Base-by-base conservation (phyloP, 2,329 filamentous ascomycete genomes). In the Talaromyces sp. region DNA sequence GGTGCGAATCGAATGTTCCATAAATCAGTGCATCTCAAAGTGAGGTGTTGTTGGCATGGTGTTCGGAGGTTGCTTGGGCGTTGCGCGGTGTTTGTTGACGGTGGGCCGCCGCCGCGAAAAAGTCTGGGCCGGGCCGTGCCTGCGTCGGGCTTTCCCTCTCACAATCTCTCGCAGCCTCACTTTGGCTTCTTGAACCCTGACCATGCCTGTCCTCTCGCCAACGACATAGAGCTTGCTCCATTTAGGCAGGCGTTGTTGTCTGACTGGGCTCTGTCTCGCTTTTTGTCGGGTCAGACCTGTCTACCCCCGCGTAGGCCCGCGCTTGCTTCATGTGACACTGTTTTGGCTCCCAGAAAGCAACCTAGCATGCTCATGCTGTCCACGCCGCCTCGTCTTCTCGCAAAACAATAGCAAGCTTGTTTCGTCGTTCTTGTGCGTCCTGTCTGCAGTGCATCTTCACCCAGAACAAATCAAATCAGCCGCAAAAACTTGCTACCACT, bases 21-120 rank as follows among this genome's bases (percentile, higher is more conserved):
- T 38, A 8, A 38, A n/a, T n/a, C 35, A 17, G 2, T 38, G 35
- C 14, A 38, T 8, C 11, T 35, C 14, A 17, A 35, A 6, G 14
- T 17, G 5, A 4, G 10, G 14, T 17, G 3, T 2, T 46, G 9
- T 46, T 46, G n/a, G 41, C 21, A 10, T 19, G 8, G 41, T 13
- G 41, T 35, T n/a, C 6, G 32, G 43, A 52, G 55, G 58, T 60
- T 60, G 58, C 58, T 60, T 31, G 54, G 58, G 38, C 29, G 55
- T 49, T 56, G 46, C 43, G 58, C n/a, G 46, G 50, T 60, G 58
- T 60, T 60, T 60, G 54, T 60, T 60, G 58, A 59, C 51, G 41
- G 49, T 46, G 43, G 43, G 43, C 43, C 43, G 41, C n/a, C n/a
- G 41, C 41, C 17, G 43, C 35, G n/a, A n/a, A 46, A 46, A 46